A percentile compares a stretch with the other conserved stretches of the same genome.
These are phyloP conservation scores for Avicennia marina DNA, from an alignment of 257 asterid genomes.

Conservation along the genomic window DNA sequence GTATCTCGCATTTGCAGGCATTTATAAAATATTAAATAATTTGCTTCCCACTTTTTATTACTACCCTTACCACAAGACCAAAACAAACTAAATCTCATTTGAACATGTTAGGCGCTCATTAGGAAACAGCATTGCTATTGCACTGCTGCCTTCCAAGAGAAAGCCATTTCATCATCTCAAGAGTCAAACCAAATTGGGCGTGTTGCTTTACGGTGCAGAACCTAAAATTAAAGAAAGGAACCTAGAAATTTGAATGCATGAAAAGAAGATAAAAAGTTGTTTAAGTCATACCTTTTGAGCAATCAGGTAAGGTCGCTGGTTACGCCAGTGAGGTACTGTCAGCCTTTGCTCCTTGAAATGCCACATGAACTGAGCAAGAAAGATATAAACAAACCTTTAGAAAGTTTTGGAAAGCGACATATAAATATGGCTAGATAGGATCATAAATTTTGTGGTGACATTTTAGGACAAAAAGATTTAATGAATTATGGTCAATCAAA, in stretches of 20 bases:
- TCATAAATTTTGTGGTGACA: background rate
- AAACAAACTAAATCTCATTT: too few species aligned
- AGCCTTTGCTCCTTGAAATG: slow-evolving; percentile 86
- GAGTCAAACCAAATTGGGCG: too few species aligned
- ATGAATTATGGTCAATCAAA: background rate
- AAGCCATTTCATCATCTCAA: too few species aligned
- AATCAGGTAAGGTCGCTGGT: slow-evolving; percentile 71
- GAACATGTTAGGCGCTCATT: too few species aligned
- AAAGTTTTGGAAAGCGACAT: slow-evolving; percentile 5
- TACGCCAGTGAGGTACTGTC: slow-evolving; percentile 82
- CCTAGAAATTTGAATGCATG: background rate
- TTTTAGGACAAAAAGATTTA: background rate
- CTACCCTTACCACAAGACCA: too few species aligned
- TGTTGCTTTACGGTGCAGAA: background rate
- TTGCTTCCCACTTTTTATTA: too few species aligned
- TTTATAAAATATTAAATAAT: too few species aligned
- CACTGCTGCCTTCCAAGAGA: too few species aligned
- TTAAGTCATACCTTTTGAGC: slow-evolving; percentile 63
- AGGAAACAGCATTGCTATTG: too few species aligned
- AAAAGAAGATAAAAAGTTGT: slow-evolving; percentile 6
- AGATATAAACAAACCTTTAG: slow-evolving; percentile 2
- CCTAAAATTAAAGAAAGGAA: background rate
- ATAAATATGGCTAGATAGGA: background rate
- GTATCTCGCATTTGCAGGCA: too few species aligned
- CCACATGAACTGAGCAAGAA: slow-evolving; percentile 60